These are phyloP conservation scores for Leptographium lundbergii DNA, from an alignment of 2,329 filamentous ascomycete species.

Conservation along the genomic window DNA sequence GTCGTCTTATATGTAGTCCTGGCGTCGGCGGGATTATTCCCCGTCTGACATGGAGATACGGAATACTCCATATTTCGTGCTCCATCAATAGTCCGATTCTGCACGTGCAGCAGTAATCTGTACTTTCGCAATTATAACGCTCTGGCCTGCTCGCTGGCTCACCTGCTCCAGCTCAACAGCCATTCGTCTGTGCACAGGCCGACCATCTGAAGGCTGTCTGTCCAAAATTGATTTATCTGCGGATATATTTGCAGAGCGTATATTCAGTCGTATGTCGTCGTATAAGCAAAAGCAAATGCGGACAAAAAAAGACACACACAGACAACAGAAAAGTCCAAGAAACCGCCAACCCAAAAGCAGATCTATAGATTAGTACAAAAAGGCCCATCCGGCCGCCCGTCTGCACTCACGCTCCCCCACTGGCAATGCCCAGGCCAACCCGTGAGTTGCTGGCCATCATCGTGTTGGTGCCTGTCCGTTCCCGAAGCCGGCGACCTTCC, in stretches of 20 bases:
- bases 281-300: neutral
- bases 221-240: neutral
- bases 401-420: neutral
- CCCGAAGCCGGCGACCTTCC: slow-evolving; percentile 80
- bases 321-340: neutral
- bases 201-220: neutral
- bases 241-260: neutral
- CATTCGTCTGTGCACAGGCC: no score
- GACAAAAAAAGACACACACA: neutral
- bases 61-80: no score
- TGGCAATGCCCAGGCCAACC: slow-evolving; percentile 12
- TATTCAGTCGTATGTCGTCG: neutral
- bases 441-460: slow-evolving; percentile 2
- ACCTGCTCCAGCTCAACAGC: no score
- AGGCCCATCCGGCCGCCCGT: neutral
- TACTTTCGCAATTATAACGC: no score
- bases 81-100: no score
- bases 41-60: no score
- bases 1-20: no score
- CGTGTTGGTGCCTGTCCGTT: slow-evolving; percentile 41
- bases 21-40: no score
- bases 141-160: no score
- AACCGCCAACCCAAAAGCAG: neutral
- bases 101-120: no score
- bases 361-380: neutral